These are phyloP conservation scores for Aspergillus heteromorphus DNA, from an alignment of 495 filamentous ascomycete genomes.

Conservation along the genomic window DNA sequence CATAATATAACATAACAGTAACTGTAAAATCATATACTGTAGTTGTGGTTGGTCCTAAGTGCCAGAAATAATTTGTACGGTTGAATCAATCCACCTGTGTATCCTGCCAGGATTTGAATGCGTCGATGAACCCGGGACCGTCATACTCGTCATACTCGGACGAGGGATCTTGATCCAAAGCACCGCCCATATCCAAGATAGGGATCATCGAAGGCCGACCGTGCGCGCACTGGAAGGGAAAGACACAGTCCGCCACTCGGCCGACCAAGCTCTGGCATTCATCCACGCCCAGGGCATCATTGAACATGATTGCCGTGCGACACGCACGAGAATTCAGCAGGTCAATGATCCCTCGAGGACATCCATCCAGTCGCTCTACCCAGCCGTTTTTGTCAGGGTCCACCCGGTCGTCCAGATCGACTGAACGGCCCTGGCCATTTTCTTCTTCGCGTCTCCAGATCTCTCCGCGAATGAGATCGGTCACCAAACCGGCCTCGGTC, in stretches of 20 bases:
- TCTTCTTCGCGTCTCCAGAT: slow-evolving; percentile 53
- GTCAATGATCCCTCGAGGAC: slow-evolving; percentile 75
- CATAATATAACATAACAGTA: too few species aligned
- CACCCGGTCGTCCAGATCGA: background rate
- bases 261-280: slow-evolving; percentile 63
- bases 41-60: background rate
- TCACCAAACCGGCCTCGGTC: slow-evolving; percentile 60
- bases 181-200: slow-evolving; percentile 49
- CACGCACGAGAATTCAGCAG: slow-evolving; percentile 88
- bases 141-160: background rate
- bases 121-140: slow-evolving; percentile 11
- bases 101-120: slow-evolving; percentile 17
- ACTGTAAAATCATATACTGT: too few species aligned
- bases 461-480: slow-evolving; percentile 69
- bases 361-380: slow-evolving; percentile 56
- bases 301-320: slow-evolving; percentile 95
- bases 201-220: slow-evolving; percentile 76
- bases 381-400: slow-evolving; percentile 29
- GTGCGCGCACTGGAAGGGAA: slow-evolving; percentile 93
- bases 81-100: background rate
- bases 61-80: background rate
- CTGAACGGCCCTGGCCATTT: background rate
- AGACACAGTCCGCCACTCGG: slow-evolving; percentile 60
- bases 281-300: slow-evolving; percentile 60
- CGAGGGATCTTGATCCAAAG: background rate